A percentile compares a stretch with the other conserved stretches of the same genome.
Conservation (phyloP, 352 stramenopile genomes). For the Globisporangium cederbergense region DNA sequence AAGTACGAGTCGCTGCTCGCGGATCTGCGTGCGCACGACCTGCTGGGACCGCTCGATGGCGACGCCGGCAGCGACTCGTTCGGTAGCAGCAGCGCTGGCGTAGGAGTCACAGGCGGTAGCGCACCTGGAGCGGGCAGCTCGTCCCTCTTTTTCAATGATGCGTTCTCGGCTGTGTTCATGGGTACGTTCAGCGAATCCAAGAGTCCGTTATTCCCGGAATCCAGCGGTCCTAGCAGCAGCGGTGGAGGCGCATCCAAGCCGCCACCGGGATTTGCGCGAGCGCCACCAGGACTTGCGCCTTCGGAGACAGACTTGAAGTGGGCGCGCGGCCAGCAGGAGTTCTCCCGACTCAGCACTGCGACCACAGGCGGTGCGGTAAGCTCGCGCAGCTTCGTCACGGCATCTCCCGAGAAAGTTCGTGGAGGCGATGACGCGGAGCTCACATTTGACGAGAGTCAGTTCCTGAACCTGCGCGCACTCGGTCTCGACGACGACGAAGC, state of each 20-base stretch:
- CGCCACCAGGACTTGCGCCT: slow-evolving; percentile 48
- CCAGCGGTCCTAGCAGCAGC: not conserved
- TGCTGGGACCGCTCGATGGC: slow-evolving; percentile 63
- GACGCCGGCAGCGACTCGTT: slow-evolving; percentile 13
- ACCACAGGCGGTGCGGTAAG: not conserved
- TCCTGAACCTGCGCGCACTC: slow-evolving; percentile 56
- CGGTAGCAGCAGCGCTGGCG: slow-evolving; percentile 6
- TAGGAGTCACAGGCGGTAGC: slow-evolving; percentile 10
- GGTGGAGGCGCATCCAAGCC: slow-evolving; percentile 22
- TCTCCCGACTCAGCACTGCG: slow-evolving; percentile 37
- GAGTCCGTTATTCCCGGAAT: slow-evolving; percentile 7
- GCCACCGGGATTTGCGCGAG: slow-evolving; percentile 51
- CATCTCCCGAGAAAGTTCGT: slow-evolving; percentile 5
- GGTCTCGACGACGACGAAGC: slow-evolving; percentile 74
- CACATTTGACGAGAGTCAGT: slow-evolving; percentile 57
- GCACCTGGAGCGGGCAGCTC: slow-evolving; percentile 28
- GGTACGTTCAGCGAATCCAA: slow-evolving; percentile 62
- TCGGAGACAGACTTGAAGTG: slow-evolving; percentile 76
- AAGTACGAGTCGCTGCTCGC: slow-evolving; percentile 87
- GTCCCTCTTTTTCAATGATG: slow-evolving; percentile 84
- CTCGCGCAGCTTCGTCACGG: not conserved
- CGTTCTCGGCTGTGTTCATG: slow-evolving; percentile 83
- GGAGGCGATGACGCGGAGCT: slow-evolving; percentile 45
- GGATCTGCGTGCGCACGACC: slow-evolving; percentile 80
- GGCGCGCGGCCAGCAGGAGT: slow-evolving; percentile 71